Evolutionary conservation across 1,284 basidiomycete genomes (phyloP), one percentile per base, ranked within the genome.

Genomic region (Naganishia sp.): DNA sequence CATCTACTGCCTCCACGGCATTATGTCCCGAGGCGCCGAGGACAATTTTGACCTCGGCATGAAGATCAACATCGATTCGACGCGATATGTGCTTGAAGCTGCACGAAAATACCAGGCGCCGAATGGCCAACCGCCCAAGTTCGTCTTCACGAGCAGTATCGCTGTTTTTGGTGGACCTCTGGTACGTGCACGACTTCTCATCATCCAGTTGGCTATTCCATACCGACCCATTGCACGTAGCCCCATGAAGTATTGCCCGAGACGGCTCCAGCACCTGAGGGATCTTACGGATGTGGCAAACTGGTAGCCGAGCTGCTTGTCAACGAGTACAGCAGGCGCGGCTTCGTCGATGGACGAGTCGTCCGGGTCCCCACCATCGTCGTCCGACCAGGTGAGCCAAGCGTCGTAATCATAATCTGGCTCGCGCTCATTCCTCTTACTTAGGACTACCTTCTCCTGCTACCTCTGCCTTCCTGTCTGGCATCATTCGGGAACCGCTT

Each of bases 131-230:
- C 73, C 76, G 9, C 71, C 85, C 72, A 84, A 83, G 70, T 86
- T 87, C 78, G 82, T 88, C 70, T 86, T 86, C 76, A 83, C 86
- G 0, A 87, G 86, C 0, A 85, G 84, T 3, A 78, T 86, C n/a
- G 86, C 86, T 33, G 86, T 87, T 1, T 87, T 86, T 72, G 86
- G 86, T 66, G 86, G 86, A 4, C 83, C 84, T 67, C 76, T 86
- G 43, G 82, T 83, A 68, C 42, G 63, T n/a, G 6, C 7, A 44
- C 1, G 21, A 21, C 21, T 21, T 21, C 21, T 21, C 21, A 21
- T 21, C 21, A 21, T 21, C 21, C 21, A 21, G 21, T 21, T 21
- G 21, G 21, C 21, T 21, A 21, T 21, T 21, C 21, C 21, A 21
- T 21, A 21, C 21, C 21, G n/a, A 39, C 31, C 13, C 3, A 23